Evolutionary conservation across 768 basidiomycete species (phyloP), one percentile per base, ranked within the genome.

Genomic region (Suillus alpinus): DNA sequence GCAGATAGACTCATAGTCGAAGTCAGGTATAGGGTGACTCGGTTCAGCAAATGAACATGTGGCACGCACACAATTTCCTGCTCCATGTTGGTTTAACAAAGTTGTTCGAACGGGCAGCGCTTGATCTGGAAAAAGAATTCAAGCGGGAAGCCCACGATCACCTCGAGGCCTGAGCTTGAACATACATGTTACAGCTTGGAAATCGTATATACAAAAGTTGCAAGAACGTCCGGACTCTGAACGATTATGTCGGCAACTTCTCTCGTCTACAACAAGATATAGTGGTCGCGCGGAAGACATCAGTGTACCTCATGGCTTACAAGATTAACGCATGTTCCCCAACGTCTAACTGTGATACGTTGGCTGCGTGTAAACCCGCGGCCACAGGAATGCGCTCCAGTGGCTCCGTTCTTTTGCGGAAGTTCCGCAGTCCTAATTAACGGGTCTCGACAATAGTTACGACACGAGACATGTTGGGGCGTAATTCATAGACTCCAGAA

Each of bases 311-410:
- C 62, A 29, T 62, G 59, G 53, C 50, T 36, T 53, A 37, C 41
- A 39, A 37, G 20, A 61, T 26, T 43, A 29, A 58, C 47, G 6
- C 49, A 41, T 58, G 60, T 50, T 59, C 14, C 20, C 29, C 18
- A 31, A 36, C 46, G 55, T 34, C 61, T 41, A 44, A 50, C 57
- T 49, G 31, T 8, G 50, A 59, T 52, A 43, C n/a, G 31, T 47
- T 62, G 46, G 34, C 32, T 56, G 64, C 65, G 64, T 60, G 64
- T 51, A 62, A 70, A 70, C 59, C 70, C 65, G 70, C 70, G 68
- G 68, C 20, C 40, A 66, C 43, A 55, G 37, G 43, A n/a, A 56
- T 66, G 66, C 56, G 61, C 60, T 65, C 60, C 56, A 60, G 37
- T 60, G 43, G 56, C 49, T 59, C 63, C 61, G 70, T 61, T 62